A percentile compares a stretch with the other conserved stretches of the same genome.
Conservation (phyloP, 106 monocot genomes). For the Dendrobium huoshanense region DNA sequence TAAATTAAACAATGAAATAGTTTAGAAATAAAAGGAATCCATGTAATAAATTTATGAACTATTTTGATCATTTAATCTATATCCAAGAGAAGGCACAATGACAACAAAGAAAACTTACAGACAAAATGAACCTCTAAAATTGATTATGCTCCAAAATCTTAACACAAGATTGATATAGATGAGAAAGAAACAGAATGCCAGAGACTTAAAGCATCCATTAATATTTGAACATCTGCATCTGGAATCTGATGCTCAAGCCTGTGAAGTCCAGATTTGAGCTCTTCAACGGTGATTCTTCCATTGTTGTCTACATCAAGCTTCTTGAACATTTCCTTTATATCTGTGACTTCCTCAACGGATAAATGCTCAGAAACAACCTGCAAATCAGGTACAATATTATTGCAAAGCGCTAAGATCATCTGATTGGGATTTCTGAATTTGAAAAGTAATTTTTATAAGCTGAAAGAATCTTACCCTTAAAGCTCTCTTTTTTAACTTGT, state of each 20-base stretch:
- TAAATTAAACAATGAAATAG: too few relatives aligned
- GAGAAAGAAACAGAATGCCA: neutral
- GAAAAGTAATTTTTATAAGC: neutral
- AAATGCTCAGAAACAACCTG: constrained; percentile 54
- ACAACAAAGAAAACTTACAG: too few relatives aligned
- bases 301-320: constrained; percentile 28
- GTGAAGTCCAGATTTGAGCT: constrained; percentile 32
- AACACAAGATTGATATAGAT: neutral
- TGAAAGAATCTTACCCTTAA: constrained; percentile 26
- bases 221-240: constrained; percentile 30
- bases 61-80: too few relatives aligned
- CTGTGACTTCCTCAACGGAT: constrained; percentile 39
- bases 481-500: constrained; percentile 56
- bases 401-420: neutral
- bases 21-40: too few relatives aligned
- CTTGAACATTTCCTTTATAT: constrained; percentile 37
- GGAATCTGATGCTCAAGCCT: constrained; percentile 32
- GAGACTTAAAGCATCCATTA: constrained; percentile 44
- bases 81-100: too few relatives aligned
- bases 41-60: too few relatives aligned
- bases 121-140: neutral
- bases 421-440: neutral
- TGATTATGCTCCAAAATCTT: neutral
- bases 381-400: neutral
- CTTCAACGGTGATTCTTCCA: constrained; percentile 29